phyloP scores from a whole-genome alignment of 352 stramenopile genomes.

The Pythium insidiosum region DNA sequence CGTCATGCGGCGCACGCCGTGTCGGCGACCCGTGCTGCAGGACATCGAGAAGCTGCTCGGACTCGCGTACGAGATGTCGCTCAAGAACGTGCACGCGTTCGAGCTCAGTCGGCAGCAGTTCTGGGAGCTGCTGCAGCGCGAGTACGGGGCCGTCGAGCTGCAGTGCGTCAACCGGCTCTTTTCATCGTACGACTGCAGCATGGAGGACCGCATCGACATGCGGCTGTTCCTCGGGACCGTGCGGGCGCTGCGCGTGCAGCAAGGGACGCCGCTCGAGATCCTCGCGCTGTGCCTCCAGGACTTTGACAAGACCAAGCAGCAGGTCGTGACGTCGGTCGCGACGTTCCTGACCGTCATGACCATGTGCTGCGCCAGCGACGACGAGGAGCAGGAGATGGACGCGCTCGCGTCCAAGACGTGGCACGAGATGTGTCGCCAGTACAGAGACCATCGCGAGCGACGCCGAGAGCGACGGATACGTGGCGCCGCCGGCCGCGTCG shows the following conservation, averaged over 20 bases:
- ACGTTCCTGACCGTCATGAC: slow-evolving; percentile 20
- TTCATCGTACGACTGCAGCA: slow-evolving; percentile 45
- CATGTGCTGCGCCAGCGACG: slow-evolving; percentile 33
- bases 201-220: slow-evolving; percentile 41
- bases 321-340: slow-evolving; percentile 11
- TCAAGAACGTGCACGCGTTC: slow-evolving; percentile 23
- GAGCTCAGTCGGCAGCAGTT: slow-evolving; percentile 41
- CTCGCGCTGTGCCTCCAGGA: slow-evolving; percentile 31
- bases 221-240: slow-evolving; percentile 43
- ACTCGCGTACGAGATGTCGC: slow-evolving; percentile 38
- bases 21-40: slow-evolving; percentile 45
- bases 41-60: slow-evolving; percentile 58
- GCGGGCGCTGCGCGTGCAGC: slow-evolving; percentile 45
- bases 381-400: slow-evolving; percentile 27
- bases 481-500: not conserved
- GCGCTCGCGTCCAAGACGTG: slow-evolving; percentile 14
- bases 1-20: slow-evolving; percentile 47
- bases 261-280: slow-evolving; percentile 41
- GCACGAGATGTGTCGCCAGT: slow-evolving; percentile 10
- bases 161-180: slow-evolving; percentile 46
- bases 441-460: slow-evolving; percentile 9
- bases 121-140: slow-evolving; percentile 28
- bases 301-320: slow-evolving; percentile 28
- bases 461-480: slow-evolving; percentile 10
- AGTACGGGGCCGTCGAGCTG: slow-evolving; percentile 37